Evolutionary conservation across 139 green algal genomes (phyloP), one percentile per base, ranked within the genome.

Genomic region (Axilococcus clingmanii): DNA sequence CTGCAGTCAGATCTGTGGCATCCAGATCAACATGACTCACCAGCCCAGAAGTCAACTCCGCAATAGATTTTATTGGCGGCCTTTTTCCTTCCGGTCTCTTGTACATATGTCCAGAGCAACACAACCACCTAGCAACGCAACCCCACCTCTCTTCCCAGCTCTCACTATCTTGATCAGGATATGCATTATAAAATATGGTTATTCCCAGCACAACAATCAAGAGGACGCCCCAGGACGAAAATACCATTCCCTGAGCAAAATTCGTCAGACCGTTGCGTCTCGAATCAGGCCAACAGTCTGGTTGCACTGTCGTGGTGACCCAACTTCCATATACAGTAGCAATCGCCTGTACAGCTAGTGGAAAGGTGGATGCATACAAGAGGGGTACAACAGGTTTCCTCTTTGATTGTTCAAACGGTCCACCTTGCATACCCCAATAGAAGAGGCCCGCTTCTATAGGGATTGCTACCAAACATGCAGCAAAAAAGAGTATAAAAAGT

Each of bases 111-210:
- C 60, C 25, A 20, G 40, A 37, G 52, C 68, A 77, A 48, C 68
- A 72, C 14, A 71, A 59, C 4, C 53, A 7, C 14, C 12, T 36
- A 25, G 53, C 55, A 3, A 75, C 24, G 42, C 68, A 77, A 30
- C 40, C 12, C 34, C 60, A 63, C 16, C 68, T 62, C 9, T 50
- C 24, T 47, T 75, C 64, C 68, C 68, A 77, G 22, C 32, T 42
- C 19, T 38, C 20, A 48, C 11, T 27, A 22, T 48, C 29, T 17
- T 25, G 33, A 19, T 50, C 54, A 28, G 52, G 53, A n/a, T 61
- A 73, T 17, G 59, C 41, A 40, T 76, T 77, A 57, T 74, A 76
- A 1, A 65, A 52, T n/a, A 65, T 41, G 1, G 53, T 40, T 5
- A 75, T n/a, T 12, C 40, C 45, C 7, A 77, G 63, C 48, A 16